Percentiles rank a stretch among this genome's conserved stretches.
phyloP scores from a whole-genome alignment of 208 protist species.

The Angomonas deanei region DNA sequence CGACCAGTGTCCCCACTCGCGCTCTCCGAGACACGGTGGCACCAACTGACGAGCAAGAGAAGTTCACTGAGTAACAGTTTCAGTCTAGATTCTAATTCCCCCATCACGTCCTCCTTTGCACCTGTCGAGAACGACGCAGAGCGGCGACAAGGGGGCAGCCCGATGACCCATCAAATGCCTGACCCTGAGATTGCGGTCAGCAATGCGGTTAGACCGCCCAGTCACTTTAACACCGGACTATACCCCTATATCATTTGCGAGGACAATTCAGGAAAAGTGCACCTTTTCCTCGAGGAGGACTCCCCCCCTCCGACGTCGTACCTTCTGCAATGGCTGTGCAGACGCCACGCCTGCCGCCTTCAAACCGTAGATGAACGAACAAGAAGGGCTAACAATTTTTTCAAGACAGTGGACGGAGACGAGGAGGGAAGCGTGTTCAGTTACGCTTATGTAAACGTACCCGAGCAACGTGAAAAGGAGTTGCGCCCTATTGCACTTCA shows the following conservation, averaged over 20 bases:
- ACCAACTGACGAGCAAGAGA: not conserved
- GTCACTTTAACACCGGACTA: not conserved
- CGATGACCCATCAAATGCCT: not conserved
- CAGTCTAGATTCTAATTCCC: not conserved
- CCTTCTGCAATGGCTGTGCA: not conserved
- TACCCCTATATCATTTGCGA: not conserved
- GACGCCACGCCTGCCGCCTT: not conserved
- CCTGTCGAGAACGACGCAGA: not conserved
- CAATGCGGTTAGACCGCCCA: not conserved
- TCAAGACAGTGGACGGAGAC: too few relatives aligned
- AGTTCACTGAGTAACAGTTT: not conserved
- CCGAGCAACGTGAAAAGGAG: too few relatives aligned
- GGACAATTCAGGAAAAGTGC: not conserved
- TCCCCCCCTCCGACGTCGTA: not conserved
- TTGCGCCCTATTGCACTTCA: slow-evolving; percentile 24
- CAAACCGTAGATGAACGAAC: not conserved
- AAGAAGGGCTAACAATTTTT: too few relatives aligned
- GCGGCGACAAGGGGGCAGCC: not conserved
- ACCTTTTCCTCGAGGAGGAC: not conserved
- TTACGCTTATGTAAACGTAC: not conserved
- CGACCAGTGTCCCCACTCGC: not conserved
- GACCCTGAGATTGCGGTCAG: not conserved
- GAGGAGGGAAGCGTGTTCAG: too few relatives aligned
- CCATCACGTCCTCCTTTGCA: not conserved
- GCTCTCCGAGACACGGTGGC: not conserved